Conservation (phyloP, 1,284 basidiomycete genomes). For the Ganoderma boninense region DNA sequence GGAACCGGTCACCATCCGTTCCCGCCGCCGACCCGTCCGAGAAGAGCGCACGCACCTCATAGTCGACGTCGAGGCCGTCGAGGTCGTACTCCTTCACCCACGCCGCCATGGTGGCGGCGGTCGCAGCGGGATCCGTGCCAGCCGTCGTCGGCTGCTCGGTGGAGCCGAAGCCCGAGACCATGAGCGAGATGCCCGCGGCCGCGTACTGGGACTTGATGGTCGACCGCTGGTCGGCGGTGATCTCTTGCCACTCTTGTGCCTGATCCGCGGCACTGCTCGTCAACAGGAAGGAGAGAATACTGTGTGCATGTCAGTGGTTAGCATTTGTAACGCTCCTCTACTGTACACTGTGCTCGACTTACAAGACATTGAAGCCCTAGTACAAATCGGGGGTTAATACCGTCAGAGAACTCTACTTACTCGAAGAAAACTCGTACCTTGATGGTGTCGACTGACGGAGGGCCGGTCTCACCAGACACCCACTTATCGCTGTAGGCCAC, state of each 20-base stretch:
- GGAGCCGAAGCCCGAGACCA: conserved; percentile 60
- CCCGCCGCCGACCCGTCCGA: background rate
- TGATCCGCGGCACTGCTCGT: conserved; percentile 53
- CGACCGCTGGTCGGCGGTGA: conserved; percentile 45
- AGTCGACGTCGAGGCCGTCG: conserved; percentile 67
- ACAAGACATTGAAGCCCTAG: conserved; percentile 62
- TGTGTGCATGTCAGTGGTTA: conserved; percentile 24
- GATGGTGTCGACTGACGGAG: conserved; percentile 47
- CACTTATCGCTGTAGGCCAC: conserved; percentile 44
- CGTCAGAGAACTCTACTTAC: too few species aligned
- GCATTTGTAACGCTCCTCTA: background rate
- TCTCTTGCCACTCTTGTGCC: conserved; percentile 49
- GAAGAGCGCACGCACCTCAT: conserved; percentile 47
- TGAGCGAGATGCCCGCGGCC: conserved; percentile 54
- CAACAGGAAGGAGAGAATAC: conserved; percentile 54
- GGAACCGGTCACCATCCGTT: background rate
- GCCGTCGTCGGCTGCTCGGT: conserved; percentile 59
- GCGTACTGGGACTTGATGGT: conserved; percentile 51
- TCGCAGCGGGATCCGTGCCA: conserved; percentile 47
- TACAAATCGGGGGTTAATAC: conserved; percentile 25
- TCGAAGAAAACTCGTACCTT: conserved; percentile 36
- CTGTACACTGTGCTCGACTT: conserved; percentile 25
- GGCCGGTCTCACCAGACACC: conserved; percentile 47
- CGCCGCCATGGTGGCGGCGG: conserved; percentile 56
- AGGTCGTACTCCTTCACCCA: conserved; percentile 59